Evolutionary conservation across 2,329 filamentous ascomycete genomes (phyloP), one percentile per base, ranked within the genome.

Genomic region (Colletotrichum incanum): DNA sequence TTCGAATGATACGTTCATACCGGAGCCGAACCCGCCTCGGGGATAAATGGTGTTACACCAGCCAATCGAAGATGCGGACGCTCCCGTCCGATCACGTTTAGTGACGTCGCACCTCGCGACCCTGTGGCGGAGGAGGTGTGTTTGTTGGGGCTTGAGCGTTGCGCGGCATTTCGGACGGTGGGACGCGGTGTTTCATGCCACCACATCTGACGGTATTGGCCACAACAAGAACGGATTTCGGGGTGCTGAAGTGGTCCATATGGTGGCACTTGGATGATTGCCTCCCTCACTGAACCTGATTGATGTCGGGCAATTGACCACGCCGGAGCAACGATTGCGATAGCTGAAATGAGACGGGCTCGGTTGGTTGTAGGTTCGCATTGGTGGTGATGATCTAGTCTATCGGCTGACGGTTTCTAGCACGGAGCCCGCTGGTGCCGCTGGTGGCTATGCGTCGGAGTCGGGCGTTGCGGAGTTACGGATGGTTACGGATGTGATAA

Each of bases 141-240:
- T 31, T 56, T 41, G 20, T 28, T 18, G 47, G 34, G 68, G 65
- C 65, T 56, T 67, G 56, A 67, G 68, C 64, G 68, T 62, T 12
- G 39, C 34, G 23, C 55, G 39, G 69, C 69, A 72, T 62, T 56
- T 68, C 31, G 43, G 55, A 71, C 47, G 68, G 58, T 31, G 65
- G 58, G 52, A 63, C 50, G 52, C 34, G 12, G 49, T 55, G 69
- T 72, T 72, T 72, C 65, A 72, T 28, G 28, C 49, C 23, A 18
- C 26, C 31, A 60, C 49, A 55, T 43, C 39, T 31, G 39, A 55
- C 43, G 28, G 55, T n/a, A 34, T 47, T 43, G 34, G 14, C 20
- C 41, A 67, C 26, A 31, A 34, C 28, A 9, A 7, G 18, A 12
- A 23, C 65, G 69, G 69, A 59, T 45, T 63, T 71, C 69, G 69